Evolutionary conservation across 2,329 filamentous ascomycete genomes (phyloP).

Genomic region (Xylogone sp.): DNA sequence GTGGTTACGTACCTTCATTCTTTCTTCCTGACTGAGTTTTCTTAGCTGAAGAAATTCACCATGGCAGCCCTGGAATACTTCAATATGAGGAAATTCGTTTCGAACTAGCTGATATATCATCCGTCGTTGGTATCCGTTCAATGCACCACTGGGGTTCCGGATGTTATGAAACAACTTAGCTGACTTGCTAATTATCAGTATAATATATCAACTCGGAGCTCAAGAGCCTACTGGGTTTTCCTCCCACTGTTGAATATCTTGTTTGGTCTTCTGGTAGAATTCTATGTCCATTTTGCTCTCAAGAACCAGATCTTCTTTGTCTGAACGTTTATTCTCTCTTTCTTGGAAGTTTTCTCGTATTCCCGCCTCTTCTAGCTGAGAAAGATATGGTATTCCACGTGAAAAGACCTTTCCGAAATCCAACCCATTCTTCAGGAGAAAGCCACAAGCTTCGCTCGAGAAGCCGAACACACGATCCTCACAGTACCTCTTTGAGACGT

Average conservation of each 20-base stretch:
- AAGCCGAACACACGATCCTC: constrained; percentile 47
- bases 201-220: neutral
- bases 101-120: constrained; percentile 65
- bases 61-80: constrained; percentile 19
- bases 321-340: neutral
- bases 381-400: constrained; percentile 58
- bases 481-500: constrained; percentile 24
- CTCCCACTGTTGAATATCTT: neutral
- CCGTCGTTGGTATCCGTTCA: constrained; percentile 59
- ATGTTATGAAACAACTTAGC: constrained; percentile 41
- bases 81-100: constrained; percentile 46
- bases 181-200: constrained; percentile 9
- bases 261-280: neutral
- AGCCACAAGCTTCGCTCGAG: constrained; percentile 47
- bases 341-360: neutral
- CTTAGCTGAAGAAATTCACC: constrained; percentile 27
- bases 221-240: neutral
- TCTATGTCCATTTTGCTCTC: neutral
- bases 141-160: constrained; percentile 30
- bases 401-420: constrained; percentile 52
- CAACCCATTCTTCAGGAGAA: constrained; percentile 55
- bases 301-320: neutral
- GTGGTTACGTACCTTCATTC: constrained; percentile 21
- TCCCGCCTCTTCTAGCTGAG: constrained; percentile 49
- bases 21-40: constrained; percentile 17